A percentile compares a stretch with the other conserved stretches of the same genome.
Evolutionary conservation across 805 yeast species (phyloP).

Genomic region (Danielia oregonensis): DNA sequence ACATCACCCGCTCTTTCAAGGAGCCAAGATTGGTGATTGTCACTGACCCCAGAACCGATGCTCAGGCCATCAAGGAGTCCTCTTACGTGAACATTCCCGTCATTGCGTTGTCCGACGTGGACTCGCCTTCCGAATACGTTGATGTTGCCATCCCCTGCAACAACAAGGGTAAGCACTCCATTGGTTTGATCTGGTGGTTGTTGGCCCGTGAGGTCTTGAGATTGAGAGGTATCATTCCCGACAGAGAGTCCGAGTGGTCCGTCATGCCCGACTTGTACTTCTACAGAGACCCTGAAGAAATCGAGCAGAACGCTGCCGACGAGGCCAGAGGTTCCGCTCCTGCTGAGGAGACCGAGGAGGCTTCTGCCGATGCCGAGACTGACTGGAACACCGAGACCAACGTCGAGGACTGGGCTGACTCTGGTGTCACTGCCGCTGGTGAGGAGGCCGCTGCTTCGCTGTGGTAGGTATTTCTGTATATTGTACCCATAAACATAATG

Average conservation of each 20-base stretch:
- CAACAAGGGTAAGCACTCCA: slow-evolving; percentile 99
- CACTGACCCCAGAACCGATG: slow-evolving; percentile 99
- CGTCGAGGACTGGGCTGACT: slow-evolving; percentile 64
- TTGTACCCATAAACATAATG: slow-evolving; percentile 20
- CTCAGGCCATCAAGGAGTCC: slow-evolving; percentile 99
- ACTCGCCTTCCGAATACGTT: slow-evolving; percentile 96
- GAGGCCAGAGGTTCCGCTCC: slow-evolving; percentile 40
- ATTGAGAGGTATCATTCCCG: slow-evolving; percentile 95
- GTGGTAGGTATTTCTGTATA: slow-evolving; percentile 33
- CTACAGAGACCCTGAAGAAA: slow-evolving; percentile 99
- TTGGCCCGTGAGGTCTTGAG: slow-evolving; percentile 98
- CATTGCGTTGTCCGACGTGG: slow-evolving; percentile 97
- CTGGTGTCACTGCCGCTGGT: slow-evolving; percentile 54
- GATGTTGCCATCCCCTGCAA: slow-evolving; percentile 99
- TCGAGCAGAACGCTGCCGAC: slow-evolving; percentile 71
- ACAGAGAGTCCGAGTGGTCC: slow-evolving; percentile 96
- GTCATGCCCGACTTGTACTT: slow-evolving; percentile 99
- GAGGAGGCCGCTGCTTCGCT: slow-evolving; percentile 70
- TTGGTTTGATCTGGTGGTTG: slow-evolving; percentile 99
- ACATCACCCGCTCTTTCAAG: slow-evolving; percentile 99
- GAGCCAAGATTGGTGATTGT: slow-evolving; percentile 99
- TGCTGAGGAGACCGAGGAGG: slow-evolving; percentile 58
- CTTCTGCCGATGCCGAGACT: slow-evolving; percentile 53
- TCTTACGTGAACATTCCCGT: slow-evolving; percentile 99
- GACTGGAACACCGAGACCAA: slow-evolving; percentile 57